phyloP scores from a whole-genome alignment of 129 eudicot genomes.

The Scalesia atractyloides region DNA sequence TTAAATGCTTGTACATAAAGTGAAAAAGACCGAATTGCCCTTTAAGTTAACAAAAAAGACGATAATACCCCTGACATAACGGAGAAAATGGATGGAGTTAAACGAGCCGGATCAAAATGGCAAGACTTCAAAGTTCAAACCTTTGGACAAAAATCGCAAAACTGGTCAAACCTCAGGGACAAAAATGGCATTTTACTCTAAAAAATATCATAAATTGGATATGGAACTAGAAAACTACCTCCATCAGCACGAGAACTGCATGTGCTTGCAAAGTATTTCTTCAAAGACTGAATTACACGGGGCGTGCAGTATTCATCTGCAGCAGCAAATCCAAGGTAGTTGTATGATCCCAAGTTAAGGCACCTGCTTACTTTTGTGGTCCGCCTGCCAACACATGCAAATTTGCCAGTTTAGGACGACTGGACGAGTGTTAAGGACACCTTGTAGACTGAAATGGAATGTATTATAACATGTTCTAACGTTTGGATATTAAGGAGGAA shows the following conservation, averaged over 20 bases:
- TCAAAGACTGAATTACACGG: slow-evolving; percentile 69
- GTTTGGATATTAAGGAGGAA: slow-evolving; percentile 4
- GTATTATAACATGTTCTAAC: slow-evolving; percentile 6
- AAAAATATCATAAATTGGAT: background rate
- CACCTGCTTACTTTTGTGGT: slow-evolving; percentile 60
- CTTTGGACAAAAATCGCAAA: no score
- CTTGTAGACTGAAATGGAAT: background rate
- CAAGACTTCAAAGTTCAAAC: no score
- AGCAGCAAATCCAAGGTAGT: slow-evolving; percentile 96
- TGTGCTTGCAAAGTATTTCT: slow-evolving; percentile 81
- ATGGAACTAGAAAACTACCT: slow-evolving; percentile 46
- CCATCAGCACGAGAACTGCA: slow-evolving; percentile 77
- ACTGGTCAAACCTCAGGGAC: no score
- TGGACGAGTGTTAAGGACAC: background rate
- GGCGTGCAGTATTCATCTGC: slow-evolving; percentile 94
- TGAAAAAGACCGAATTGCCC: no score
- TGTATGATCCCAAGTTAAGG: slow-evolving; percentile 90
- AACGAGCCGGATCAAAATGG: no score
- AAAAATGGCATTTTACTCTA: no score
- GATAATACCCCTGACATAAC: no score
- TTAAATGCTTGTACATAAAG: no score
- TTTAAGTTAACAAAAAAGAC: no score
- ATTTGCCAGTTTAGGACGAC: slow-evolving; percentile 3
- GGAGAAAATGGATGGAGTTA: no score
- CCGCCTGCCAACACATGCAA: slow-evolving; percentile 51